phyloP scores from a whole-genome alignment of 1,284 basidiomycete genomes.

The Boletellus sp. region DNA sequence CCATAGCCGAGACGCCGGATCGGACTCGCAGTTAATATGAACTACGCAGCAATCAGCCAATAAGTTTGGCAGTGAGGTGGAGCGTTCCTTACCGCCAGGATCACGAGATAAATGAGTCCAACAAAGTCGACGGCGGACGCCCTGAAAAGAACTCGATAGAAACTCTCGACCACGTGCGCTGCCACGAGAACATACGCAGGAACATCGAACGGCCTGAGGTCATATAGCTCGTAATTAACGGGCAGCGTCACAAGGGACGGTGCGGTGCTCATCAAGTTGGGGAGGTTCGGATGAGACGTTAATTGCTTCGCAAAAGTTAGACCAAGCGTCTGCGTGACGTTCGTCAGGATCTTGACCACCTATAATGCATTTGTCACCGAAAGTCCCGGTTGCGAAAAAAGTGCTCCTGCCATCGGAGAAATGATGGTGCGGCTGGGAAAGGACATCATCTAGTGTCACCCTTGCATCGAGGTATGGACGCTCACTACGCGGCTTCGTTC shows the following conservation, averaged over 20 bases:
- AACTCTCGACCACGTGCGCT: neutral
- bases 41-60: constrained; percentile 25
- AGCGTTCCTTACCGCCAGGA: constrained; percentile 44
- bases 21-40: constrained; percentile 39
- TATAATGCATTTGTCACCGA: constrained; percentile 6
- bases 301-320: constrained; percentile 37
- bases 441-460: constrained; percentile 4
- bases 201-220: constrained; percentile 64
- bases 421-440: constrained; percentile 24
- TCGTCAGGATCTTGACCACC: constrained; percentile 18
- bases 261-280: constrained; percentile 45
- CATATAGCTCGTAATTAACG: constrained; percentile 48
- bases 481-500: constrained; percentile 50
- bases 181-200: constrained; percentile 45
- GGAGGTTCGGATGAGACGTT: constrained; percentile 29
- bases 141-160: constrained; percentile 34
- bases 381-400: neutral
- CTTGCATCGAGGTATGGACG: neutral
- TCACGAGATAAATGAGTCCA: constrained; percentile 72
- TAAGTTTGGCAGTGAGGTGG: constrained; percentile 32
- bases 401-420: constrained; percentile 18
- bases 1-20: constrained; percentile 12
- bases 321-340: constrained; percentile 33
- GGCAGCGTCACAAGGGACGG: constrained; percentile 56
- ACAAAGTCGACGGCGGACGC: constrained; percentile 72